Base-by-base conservation (phyloP, 2,329 filamentous ascomycete genomes). In the Xylariomycetidae sp. region DNA sequence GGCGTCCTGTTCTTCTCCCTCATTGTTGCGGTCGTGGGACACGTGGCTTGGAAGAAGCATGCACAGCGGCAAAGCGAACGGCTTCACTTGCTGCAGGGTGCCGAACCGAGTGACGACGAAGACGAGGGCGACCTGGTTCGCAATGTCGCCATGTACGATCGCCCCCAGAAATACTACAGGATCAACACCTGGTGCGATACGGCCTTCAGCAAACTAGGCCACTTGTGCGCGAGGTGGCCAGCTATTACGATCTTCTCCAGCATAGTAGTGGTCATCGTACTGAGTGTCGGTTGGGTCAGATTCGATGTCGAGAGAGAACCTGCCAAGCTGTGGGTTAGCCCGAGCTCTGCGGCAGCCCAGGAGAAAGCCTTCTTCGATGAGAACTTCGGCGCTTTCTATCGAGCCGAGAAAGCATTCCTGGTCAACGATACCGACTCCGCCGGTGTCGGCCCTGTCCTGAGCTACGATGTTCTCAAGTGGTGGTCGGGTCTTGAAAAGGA, bases 381-480 rank as follows among this genome's bases (percentile, higher is more conserved):
- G 22, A 88, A 87, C 48, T 98, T 98, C 56, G 93, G 92, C 0
- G 88, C 90, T 0, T 98, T 98, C 54, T 98, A 92, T 61, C 84
- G 92, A 25, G 84, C 89, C 0, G 85, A 98, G 58, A 92, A 98
- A 61, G 77, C 81, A 1, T 98, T 98, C 58, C 60, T 98, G 10
- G 87, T 96, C 41, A 98, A 96, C 43, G 89, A 95, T 47, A 88
- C 79, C 1, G 57, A 72, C 1, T 50, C 70, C 2, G 68, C 69
- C 3, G 76, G 75, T 0, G 71, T 79, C 3, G 79, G 83, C 0
- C 85, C 87, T 1, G 87, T 96, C 2, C 64, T 98, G 36, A 88
- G 76, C 57, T 92, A 93, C 46, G 86, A 95, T 7, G 95, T 85
- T 0, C 68, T 98, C 8, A 67, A 72, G 17, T 98, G 92, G 92